Base-by-base conservation (phyloP, 2,329 filamentous ascomycete species). In the Botrytis hyacinthi region DNA sequence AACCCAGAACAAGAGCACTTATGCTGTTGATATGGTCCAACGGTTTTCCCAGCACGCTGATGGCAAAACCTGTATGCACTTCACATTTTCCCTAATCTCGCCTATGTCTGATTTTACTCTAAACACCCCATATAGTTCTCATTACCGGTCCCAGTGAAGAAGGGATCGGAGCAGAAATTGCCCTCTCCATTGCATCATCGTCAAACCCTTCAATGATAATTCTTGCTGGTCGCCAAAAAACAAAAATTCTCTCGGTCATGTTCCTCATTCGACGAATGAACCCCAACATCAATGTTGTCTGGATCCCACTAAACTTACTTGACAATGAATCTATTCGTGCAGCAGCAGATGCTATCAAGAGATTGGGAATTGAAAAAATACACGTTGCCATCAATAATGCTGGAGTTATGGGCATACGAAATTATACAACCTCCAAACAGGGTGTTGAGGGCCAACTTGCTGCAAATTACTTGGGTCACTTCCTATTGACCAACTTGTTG, bases 381-480 rank as follows among this genome's bases (percentile, higher is more conserved):
- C 82, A 85, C 54, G 79, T 84, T 8, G 72, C 85, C 10, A 81
- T 85, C 22, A 85, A 85, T 73, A 84, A 83, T 72, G 84, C 84
- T 0, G 80, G 78, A 0, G 80, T 85, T 66, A 85, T 85, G 84
- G 83, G 79, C 2, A 70, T 80, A 3, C 76, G 78, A 0, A 80
- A 77, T 22, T 74, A 74, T 1, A 73, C 74, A 20, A 74, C 78
- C 12, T 82, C 82, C 0, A 74, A 75, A 0, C 84, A 86, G 62
- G 83, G 84, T 0, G 77, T 82, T 57, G 85, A 82, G 71, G 70
- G 73, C 20, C 78, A 80, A 60, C 80, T 81, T 57, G 77, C 57
- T 8, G 71, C 73, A 16, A 80, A 80, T 60, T 78, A 81, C 67
- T 48, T 81, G 1, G 78, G 79, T 0, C 80, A 80, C 46, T 81